These are phyloP conservation scores for Pichia californica DNA, from an alignment of 805 yeast genomes.

Conservation along the genomic window DNA sequence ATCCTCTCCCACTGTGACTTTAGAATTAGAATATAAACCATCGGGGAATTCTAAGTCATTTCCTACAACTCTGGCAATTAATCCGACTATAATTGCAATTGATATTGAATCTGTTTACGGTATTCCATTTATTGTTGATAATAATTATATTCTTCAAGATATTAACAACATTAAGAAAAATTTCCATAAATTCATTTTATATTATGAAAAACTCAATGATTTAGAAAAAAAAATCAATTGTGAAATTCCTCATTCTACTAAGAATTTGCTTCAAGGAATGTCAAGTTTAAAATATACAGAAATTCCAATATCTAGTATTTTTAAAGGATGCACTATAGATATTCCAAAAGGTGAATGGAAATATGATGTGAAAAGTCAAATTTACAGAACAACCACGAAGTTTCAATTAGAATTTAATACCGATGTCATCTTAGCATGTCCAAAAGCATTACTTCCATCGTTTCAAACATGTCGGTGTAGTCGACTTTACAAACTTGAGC, in stretches of 20 bases:
- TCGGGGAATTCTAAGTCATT: not conserved
- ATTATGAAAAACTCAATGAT: slow-evolving; percentile 5
- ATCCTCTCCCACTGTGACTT: not conserved
- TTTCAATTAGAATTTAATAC: slow-evolving; percentile 3
- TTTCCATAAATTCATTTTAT: slow-evolving; percentile 7
- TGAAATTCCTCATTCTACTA: slow-evolving; percentile 11
- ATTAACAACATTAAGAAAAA: not conserved
- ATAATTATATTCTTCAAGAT: slow-evolving; percentile 5
- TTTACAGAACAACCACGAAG: not conserved
- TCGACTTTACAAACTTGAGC: too few species aligned
- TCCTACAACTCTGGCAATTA: slow-evolving; percentile 9
- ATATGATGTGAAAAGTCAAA: not conserved
- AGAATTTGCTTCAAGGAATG: slow-evolving; percentile 8
- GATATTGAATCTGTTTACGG: slow-evolving; percentile 13
- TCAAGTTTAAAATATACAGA: not conserved
- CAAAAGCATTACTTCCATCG: slow-evolving; percentile 8
- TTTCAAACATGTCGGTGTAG: slow-evolving; percentile 15
- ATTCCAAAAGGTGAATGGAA: slow-evolving; percentile 4
- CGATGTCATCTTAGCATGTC: not conserved
- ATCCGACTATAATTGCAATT: slow-evolving; percentile 12
- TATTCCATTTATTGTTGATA: slow-evolving; percentile 17
- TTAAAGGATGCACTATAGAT: slow-evolving; percentile 1
- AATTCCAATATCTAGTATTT: slow-evolving; percentile 3
- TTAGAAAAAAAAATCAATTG: slow-evolving; percentile 4
- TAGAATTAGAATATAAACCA: not conserved